These are phyloP conservation scores for Calophaca sinica DNA, from an alignment of 306 rosid species.

Conservation along the genomic window DNA sequence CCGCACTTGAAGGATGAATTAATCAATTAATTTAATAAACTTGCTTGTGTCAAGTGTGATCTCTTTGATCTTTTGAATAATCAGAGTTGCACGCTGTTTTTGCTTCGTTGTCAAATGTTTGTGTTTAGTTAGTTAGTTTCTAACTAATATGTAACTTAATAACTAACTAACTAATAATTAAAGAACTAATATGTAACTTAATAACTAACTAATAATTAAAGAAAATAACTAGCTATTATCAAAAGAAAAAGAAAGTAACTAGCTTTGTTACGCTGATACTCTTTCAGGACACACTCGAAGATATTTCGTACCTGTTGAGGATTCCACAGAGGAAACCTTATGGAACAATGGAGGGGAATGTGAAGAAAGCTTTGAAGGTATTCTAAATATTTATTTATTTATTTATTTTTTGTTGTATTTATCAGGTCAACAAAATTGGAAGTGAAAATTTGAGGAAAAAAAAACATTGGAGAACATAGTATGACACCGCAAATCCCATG, in stretches of 20 bases:
- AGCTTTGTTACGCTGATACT: background rate
- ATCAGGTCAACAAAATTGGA: background rate
- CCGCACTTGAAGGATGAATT: background rate
- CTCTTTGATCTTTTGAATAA: background rate
- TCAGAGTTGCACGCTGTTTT: background rate
- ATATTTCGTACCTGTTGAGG: conserved; percentile 82
- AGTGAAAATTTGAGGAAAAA: too few relatives aligned
- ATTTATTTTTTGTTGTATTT: background rate
- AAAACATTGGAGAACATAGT: background rate
- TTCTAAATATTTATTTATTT: background rate
- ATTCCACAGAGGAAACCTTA: conserved; percentile 95
- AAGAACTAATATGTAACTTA: background rate
- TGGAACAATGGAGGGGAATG: conserved; percentile 97
- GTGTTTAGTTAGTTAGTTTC: background rate
- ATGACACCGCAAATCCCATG: background rate
- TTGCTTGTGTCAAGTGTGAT: background rate
- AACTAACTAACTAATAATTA: background rate
- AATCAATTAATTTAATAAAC: background rate
- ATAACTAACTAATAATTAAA: background rate
- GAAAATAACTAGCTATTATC: background rate
- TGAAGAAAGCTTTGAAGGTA: conserved; percentile 92
- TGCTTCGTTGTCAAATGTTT: background rate
- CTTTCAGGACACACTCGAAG: conserved; percentile 82
- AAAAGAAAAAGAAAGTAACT: background rate
- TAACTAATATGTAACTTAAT: background rate